Conservation (phyloP, 1,284 basidiomycete species). For the Boletus sp. region DNA sequence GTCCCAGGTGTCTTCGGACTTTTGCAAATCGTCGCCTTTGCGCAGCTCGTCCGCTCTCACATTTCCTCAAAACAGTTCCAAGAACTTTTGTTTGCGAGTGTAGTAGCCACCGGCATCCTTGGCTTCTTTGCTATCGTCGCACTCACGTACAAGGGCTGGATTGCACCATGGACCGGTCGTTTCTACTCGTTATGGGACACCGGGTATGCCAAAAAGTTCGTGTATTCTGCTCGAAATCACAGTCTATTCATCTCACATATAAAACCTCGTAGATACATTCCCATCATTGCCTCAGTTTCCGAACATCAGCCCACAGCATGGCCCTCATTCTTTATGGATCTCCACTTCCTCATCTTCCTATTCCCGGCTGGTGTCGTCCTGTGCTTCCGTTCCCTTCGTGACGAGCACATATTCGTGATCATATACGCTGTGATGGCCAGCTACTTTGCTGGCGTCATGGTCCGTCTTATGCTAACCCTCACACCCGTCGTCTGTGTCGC, state of each 20-base stretch:
- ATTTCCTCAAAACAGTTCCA: slow-evolving; percentile 94
- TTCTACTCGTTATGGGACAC: slow-evolving; percentile 99
- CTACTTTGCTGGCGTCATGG: slow-evolving; percentile 99
- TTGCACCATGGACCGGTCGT: slow-evolving; percentile 98
- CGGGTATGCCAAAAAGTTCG: slow-evolving; percentile 93
- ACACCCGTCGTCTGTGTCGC: slow-evolving; percentile 91
- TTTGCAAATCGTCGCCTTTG: slow-evolving; percentile 94
- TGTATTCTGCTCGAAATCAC: slow-evolving; percentile 12
- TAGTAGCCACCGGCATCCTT: slow-evolving; percentile 70
- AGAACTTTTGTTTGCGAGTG: slow-evolving; percentile 66
- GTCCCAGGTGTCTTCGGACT: slow-evolving; percentile 86
- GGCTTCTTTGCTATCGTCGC: slow-evolving; percentile 69
- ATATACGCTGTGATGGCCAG: slow-evolving; percentile 95
- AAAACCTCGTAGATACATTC: slow-evolving; percentile 69
- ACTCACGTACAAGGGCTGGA: slow-evolving; percentile 92
- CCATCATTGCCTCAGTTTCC: slow-evolving; percentile 99
- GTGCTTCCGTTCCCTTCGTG: slow-evolving; percentile 90
- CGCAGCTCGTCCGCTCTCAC: slow-evolving; percentile 84
- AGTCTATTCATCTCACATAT: slow-evolving; percentile 7
- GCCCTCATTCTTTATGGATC: slow-evolving; percentile 99
- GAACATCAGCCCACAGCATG: slow-evolving; percentile 99
- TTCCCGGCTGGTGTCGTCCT: slow-evolving; percentile 96
- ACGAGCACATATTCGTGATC: slow-evolving; percentile 98
- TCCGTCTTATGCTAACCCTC: slow-evolving; percentile 90
- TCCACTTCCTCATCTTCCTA: slow-evolving; percentile 95